A percentile compares a stretch with the other conserved stretches of the same genome.
Conservation (phyloP, 352 stramenopile genomes). For the Pythium utonaiense region DNA sequence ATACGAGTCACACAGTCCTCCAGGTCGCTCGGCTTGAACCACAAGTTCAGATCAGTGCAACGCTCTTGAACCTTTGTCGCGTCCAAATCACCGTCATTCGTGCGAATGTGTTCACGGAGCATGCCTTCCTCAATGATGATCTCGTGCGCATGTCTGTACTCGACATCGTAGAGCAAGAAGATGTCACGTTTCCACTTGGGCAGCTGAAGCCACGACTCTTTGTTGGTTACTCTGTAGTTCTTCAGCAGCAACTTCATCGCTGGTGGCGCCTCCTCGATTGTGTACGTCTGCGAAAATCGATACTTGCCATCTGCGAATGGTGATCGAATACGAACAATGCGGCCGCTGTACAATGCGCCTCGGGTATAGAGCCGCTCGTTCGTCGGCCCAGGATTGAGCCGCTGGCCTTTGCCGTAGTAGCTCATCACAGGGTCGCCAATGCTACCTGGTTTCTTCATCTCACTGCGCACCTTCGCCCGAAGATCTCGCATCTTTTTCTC, state of each 20-base stretch:
- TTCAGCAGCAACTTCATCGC: slow-evolving; percentile 33
- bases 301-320: slow-evolving; percentile 55
- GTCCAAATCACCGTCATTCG: slow-evolving; percentile 56
- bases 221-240: slow-evolving; percentile 54
- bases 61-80: slow-evolving; percentile 47
- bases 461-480: slow-evolving; percentile 38
- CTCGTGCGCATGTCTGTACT: slow-evolving; percentile 59
- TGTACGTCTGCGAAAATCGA: slow-evolving; percentile 36
- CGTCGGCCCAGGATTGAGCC: slow-evolving; percentile 42
- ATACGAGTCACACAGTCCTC: slow-evolving; percentile 68
- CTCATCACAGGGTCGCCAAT: slow-evolving; percentile 50
- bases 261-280: slow-evolving; percentile 30
- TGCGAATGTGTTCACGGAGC: slow-evolving; percentile 52
- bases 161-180: slow-evolving; percentile 68
- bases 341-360: slow-evolving; percentile 45
- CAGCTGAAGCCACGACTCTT: slow-evolving; percentile 45
- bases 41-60: slow-evolving; percentile 59
- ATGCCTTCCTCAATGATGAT: slow-evolving; percentile 58
- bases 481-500: slow-evolving; percentile 39
- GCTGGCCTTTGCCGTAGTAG: slow-evolving; percentile 53
- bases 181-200: slow-evolving; percentile 46
- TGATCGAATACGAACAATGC: slow-evolving; percentile 49
- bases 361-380: slow-evolving; percentile 40
- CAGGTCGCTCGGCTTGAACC: slow-evolving; percentile 57
- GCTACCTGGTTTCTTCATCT: slow-evolving; percentile 53